Percentiles rank a stretch among this genome's conserved stretches.
Conservation (phyloP, 441 rosid species). For the Adansonia grandidieri region DNA sequence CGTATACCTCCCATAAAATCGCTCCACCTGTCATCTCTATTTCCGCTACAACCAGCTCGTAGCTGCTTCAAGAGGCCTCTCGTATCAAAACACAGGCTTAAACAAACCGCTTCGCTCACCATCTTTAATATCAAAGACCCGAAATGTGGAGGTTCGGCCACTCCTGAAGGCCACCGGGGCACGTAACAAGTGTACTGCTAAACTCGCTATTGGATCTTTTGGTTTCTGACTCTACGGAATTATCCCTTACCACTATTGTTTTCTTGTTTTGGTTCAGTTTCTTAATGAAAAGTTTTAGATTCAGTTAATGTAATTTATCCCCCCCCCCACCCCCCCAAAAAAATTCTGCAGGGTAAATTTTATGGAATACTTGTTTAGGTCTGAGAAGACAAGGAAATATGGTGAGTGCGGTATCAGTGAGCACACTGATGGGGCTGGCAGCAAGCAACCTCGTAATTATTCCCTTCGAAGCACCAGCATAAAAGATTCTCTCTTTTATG, state of each 20-base stretch:
- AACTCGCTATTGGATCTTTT: conserved; percentile 55
- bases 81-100: neutral
- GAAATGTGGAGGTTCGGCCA: conserved; percentile 38
- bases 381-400: conserved; percentile 84
- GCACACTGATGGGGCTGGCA: conserved; percentile 75
- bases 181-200: conserved; percentile 48
- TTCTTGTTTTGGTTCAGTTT: neutral
- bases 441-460: conserved; percentile 76
- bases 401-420: conserved; percentile 73
- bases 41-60: conserved; percentile 17
- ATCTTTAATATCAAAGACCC: neutral
- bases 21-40: conserved; percentile 15
- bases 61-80: neutral
- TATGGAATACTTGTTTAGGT: conserved; percentile 44
- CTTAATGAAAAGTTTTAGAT: neutral
- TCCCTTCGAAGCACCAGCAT: conserved; percentile 69
- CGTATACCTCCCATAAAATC: neutral
- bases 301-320: neutral
- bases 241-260: neutral
- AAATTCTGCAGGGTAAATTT: neutral
- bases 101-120: conserved; percentile 8
- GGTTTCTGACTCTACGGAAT: conserved; percentile 54
- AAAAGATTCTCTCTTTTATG: conserved; percentile 50
- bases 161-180: conserved; percentile 60
- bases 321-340: too few relatives aligned